phyloP scores from a whole-genome alignment of 495 filamentous ascomycete species.

The Sphaerosporella brunnea region DNA sequence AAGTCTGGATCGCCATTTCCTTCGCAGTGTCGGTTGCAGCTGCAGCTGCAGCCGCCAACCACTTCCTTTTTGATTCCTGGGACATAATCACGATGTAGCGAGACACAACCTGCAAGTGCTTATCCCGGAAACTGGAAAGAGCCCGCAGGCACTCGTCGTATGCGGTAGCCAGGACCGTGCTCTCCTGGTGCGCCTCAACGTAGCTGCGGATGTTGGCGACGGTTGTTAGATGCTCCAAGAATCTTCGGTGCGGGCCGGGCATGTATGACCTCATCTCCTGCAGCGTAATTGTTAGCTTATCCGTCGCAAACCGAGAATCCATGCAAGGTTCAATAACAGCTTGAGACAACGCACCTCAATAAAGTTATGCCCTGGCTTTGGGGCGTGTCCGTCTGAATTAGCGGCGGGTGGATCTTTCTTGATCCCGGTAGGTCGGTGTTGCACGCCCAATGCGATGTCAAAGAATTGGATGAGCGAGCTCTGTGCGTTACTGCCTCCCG shows the following conservation, averaged over 20 bases:
- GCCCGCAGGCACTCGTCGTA: slow-evolving; percentile 86
- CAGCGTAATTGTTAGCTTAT: background rate
- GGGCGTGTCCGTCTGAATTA: slow-evolving; percentile 35
- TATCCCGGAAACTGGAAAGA: slow-evolving; percentile 76
- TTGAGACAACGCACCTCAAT: slow-evolving; percentile 36
- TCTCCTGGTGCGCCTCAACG: slow-evolving; percentile 44
- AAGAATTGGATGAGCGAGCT: slow-evolving; percentile 91
- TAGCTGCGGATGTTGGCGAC: slow-evolving; percentile 82
- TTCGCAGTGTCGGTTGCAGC: slow-evolving; percentile 7
- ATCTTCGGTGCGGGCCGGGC: slow-evolving; percentile 80
- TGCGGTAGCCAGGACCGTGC: slow-evolving; percentile 52
- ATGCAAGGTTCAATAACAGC: background rate
- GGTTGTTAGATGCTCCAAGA: slow-evolving; percentile 57
- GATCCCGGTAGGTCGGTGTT: slow-evolving; percentile 79
- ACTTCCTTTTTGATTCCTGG: slow-evolving; percentile 29
- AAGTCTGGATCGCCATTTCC: slow-evolving; percentile 9
- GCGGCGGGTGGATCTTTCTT: slow-evolving; percentile 34
- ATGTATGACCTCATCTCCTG: slow-evolving; percentile 88
- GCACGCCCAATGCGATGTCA: slow-evolving; percentile 75
- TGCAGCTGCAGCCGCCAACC: slow-evolving; percentile 10
- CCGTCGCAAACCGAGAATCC: slow-evolving; percentile 7
- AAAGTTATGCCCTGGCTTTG: slow-evolving; percentile 62
- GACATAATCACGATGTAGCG: slow-evolving; percentile 78
- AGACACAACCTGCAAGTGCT: slow-evolving; percentile 89
- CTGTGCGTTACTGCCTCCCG: slow-evolving; percentile 88